Percentiles rank a stretch among this genome's conserved stretches.
phyloP scores from a whole-genome alignment of 1,139 yeast genomes.

The Geotrichum candidum region DNA sequence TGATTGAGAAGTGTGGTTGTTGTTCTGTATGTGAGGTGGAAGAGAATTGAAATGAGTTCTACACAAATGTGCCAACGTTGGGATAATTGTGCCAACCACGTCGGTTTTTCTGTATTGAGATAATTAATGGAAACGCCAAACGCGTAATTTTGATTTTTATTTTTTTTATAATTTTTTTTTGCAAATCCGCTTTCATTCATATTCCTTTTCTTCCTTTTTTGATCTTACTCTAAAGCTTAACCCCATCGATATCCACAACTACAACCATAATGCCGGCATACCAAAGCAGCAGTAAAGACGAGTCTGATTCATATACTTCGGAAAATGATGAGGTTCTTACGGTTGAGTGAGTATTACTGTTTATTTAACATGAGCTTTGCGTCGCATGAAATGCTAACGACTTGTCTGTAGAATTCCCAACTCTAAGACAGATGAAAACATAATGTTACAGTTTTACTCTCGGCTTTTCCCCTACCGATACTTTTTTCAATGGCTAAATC shows the following conservation, averaged over 20 bases:
- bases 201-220: not conserved
- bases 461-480: constrained; percentile 56
- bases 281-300: not conserved
- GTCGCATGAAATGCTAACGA: not conserved
- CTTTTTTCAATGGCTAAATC: constrained; percentile 83
- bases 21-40: not conserved
- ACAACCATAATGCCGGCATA: constrained; percentile 6
- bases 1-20: not conserved
- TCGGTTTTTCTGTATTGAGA: constrained; percentile 1
- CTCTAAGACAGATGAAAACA: constrained; percentile 10
- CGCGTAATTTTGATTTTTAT: not conserved
- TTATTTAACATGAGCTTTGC: not conserved
- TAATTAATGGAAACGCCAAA: not conserved
- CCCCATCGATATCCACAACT: not conserved
- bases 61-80: constrained; percentile 4
- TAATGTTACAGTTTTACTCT: constrained; percentile 50
- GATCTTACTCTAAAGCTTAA: not conserved
- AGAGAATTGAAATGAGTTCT: not conserved
- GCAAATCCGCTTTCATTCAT: not conserved
- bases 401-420: constrained; percentile 7
- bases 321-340: not conserved
- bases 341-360: constrained; percentile 1
- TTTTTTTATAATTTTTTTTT: not conserved
- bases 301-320: not conserved
- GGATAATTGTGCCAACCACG: constrained; percentile 3